Base-by-base conservation (phyloP, 2,329 filamentous ascomycete species). In the Cryphonectria nitschkei region DNA sequence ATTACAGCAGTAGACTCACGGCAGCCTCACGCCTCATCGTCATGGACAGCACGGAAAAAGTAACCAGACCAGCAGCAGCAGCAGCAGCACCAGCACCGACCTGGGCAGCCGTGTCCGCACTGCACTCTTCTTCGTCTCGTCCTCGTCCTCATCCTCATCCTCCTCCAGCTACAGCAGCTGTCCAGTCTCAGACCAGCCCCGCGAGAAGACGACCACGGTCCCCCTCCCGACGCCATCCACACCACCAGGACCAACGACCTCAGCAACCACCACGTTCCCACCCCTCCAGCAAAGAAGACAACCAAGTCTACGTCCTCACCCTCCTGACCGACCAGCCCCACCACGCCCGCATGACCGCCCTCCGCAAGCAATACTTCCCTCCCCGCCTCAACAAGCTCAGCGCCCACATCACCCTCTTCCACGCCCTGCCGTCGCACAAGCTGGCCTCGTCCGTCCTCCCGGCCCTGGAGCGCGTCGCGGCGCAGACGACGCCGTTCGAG, bases 381-480 rank as follows among this genome's bases (percentile, higher is more conserved):
- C 50, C n/a, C 1, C 70, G 62, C 50, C 41, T 61, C 32, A 69
- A 70, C 65, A 66, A 65, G 43, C 41, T 58, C n/a, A 61, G 63
- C 3, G 68, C 70, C 2, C 70, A 72, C 60, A 68, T 72, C 26
- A 72, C 65, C 13, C 52, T 72, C 50, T 72, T 70, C 68, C 70
- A 72, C 61, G 70, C 68, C 32, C 64, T 70, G 4, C 70, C 70
- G 4, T 68, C 68, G 7, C 58, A 58, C 19, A 29, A 64, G 60
- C 41, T 70, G 50, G 16, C 8, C 6, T 26, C 19, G 16, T 41
- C 66, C 50, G 32, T 64, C 32, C 9, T 69, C 1, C 50, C 68
- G n/a, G 52, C 66, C 14, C 29, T 62, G 32, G 19, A 70, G 52
- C 65, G 65, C 37, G 13, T 29, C 37, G 52, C 65, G 9, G 50